Conservation (phyloP, 2,329 filamentous ascomycete species). For the Aspergillus sclerotialis region DNA sequence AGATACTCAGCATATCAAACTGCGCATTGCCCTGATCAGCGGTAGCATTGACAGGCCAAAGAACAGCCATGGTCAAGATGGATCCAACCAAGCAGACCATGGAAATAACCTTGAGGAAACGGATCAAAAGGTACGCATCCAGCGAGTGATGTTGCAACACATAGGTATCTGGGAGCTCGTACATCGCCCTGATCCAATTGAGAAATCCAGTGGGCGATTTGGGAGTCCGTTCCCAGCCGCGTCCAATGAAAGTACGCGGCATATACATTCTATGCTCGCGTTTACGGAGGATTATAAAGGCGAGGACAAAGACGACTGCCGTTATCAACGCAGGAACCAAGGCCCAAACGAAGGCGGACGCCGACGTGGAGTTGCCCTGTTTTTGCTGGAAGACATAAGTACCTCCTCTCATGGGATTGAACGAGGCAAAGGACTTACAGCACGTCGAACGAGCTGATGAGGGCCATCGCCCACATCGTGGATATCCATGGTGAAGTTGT, state of each 20-base stretch:
- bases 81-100: constrained; percentile 78
- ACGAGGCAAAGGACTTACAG: no score
- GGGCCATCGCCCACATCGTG: constrained; percentile 12
- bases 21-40: constrained; percentile 60
- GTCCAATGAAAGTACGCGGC: constrained; percentile 49
- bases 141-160: constrained; percentile 86
- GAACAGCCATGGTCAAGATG: constrained; percentile 75
- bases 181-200: constrained; percentile 63
- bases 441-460: constrained; percentile 11
- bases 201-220: constrained; percentile 54
- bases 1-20: constrained; percentile 71
- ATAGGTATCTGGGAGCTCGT: constrained; percentile 64
- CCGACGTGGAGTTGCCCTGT: constrained; percentile 30
- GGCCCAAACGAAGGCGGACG: constrained; percentile 43
- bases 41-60: constrained; percentile 84
- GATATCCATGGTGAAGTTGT: constrained; percentile 8
- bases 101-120: constrained; percentile 73
- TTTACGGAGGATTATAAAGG: constrained; percentile 46
- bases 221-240: constrained; percentile 50
- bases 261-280: constrained; percentile 46
- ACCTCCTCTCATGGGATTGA: background rate
- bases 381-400: background rate
- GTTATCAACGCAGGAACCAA: constrained; percentile 41
- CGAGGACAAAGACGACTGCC: constrained; percentile 38
- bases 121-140: constrained; percentile 84